Evolutionary conservation across 495 filamentous ascomycete species (phyloP), one percentile per base, ranked within the genome.

Genomic region (Alectoria sarmentosa): DNA sequence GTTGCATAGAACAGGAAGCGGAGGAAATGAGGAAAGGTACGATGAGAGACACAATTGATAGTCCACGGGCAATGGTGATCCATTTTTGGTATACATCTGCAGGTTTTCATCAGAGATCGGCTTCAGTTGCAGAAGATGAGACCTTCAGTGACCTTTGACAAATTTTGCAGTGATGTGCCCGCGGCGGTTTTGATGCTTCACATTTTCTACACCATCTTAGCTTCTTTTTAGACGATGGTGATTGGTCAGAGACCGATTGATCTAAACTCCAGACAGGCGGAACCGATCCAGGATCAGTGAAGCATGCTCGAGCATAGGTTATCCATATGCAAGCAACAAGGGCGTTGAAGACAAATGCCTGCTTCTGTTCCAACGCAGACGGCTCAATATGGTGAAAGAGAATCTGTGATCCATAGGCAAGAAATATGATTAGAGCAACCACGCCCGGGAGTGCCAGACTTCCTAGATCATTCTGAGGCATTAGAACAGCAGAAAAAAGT

Each of bases 31-130:
- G 92, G 92, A 70, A 93, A 89, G 17, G 92, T 95, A 61, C 86
- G 85, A 73, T 96, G 83, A 4, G 92, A 96, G 52, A 98, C 91
- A 76, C 94, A 98, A 73, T 95, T 97, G 52, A 79, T 76, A 3
- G 92, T 97, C 94, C 94, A 98, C 0, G 94, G 92, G 71, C 94
- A 98, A 77, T 98, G 94, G 75, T 98, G 94, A 78, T 98, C 94
- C 95, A 98, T 98, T 73, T 90, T 92, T 2, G 92, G 89, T 65
- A 98, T 87, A 75, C 94, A 98, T 73, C 88, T 91, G 63, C 26
- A 65, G 55, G 30, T 56, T 58, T 34, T 41, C 42, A 44, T 49
- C 30, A 54, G 41, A 26, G 38, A 19, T 46, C 8, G 23, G 15
- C 21, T 19, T 15, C 14, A 52, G 17, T 17, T 58, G n/a, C 1